These are phyloP conservation scores for Aureobasidium sp. DNA, from an alignment of 2,329 filamentous ascomycete species.

Conservation along the genomic window DNA sequence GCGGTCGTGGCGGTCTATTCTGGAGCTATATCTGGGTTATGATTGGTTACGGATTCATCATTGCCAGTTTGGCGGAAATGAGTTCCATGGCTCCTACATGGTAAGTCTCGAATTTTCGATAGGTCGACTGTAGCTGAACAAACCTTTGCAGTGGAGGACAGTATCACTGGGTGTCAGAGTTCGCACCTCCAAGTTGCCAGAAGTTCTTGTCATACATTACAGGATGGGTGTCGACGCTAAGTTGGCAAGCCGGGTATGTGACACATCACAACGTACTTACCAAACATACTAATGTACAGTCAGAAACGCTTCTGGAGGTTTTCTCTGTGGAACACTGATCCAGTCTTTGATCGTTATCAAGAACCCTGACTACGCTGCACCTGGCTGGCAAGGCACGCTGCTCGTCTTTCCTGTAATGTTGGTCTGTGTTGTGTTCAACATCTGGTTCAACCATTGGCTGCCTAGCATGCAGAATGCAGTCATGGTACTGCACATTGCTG, in stretches of 20 bases:
- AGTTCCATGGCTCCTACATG: conserved; percentile 24
- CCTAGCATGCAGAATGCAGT: conserved; percentile 31
- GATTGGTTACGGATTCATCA: conserved; percentile 18
- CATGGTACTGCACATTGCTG: conserved; percentile 30
- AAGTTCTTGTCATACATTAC: conserved; percentile 37
- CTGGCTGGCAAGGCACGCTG: conserved; percentile 41
- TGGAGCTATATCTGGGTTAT: conserved; percentile 21
- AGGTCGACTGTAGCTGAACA: background rate
- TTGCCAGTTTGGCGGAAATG: conserved; percentile 23
- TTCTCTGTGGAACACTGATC: conserved; percentile 40
- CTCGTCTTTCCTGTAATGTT: conserved; percentile 39
- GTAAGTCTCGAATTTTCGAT: background rate
- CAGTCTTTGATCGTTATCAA: conserved; percentile 37
- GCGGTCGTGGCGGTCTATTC: conserved; percentile 21
- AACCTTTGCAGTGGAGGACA: conserved; percentile 20
- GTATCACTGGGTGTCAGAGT: conserved; percentile 22
- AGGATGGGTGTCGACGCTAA: conserved; percentile 42
- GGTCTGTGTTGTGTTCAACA: conserved; percentile 35
- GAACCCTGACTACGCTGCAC: conserved; percentile 31
- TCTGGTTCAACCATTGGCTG: conserved; percentile 25
- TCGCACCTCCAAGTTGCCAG: conserved; percentile 26
- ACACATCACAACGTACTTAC: background rate
- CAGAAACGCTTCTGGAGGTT: conserved; percentile 36
- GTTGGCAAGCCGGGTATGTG: conserved; percentile 38
- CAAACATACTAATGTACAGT: background rate